Base-by-base conservation (phyloP, 176 grass and related monocot species). In the Lolium rigidum region DNA sequence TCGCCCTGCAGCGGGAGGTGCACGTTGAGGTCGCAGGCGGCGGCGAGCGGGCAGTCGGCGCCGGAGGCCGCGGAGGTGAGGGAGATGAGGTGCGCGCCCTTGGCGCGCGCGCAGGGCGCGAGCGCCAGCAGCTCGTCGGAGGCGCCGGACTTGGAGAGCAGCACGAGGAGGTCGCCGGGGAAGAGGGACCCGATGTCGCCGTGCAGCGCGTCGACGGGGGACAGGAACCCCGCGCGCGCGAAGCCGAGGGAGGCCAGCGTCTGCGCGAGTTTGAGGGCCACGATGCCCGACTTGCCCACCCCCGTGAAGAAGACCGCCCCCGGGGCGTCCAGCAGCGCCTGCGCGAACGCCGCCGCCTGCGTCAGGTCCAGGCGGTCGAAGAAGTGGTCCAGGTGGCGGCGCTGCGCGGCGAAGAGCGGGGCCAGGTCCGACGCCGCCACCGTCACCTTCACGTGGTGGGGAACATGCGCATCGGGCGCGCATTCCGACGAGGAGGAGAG, bases 1-100 rank as follows among this genome's bases (percentile, higher is more conserved):
- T 99, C 97, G n/a, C 90, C 87, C 58, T 92, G 93, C 73, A 99
- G 89, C 55, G 97, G 97, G n/a, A 99, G 94, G 79, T 99, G 97
- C 41, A 99, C 94, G 65, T 93, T 96, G 55, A 85, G 79, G 82
- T 99, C 92, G 87, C 97, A 99, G 5, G 90, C 51, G n/a, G 83
- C 86, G 10, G 90, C 86, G 38, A 99, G 97, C 43, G 94, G 82
- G 79, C 89, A 91, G 26, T 87, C 80, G 1, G 74, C 83, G 66
- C 89, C 85, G 11, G 86, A 90, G 0, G 85, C 84, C 5, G 88
- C 91, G 2, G 97, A 99, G 75, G 94, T 99, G 52, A 99, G 85
- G 28, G 90, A 89, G 79, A 99, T 88, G 76, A 99, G 92, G 64
- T 65, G 10, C 0, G 92, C 94, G 70, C 97, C 94, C 87, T 97